Evolutionary conservation across 345 rosid species (phyloP), one percentile per base, ranked within the genome.

Genomic region (Streptanthus diversifolius): DNA sequence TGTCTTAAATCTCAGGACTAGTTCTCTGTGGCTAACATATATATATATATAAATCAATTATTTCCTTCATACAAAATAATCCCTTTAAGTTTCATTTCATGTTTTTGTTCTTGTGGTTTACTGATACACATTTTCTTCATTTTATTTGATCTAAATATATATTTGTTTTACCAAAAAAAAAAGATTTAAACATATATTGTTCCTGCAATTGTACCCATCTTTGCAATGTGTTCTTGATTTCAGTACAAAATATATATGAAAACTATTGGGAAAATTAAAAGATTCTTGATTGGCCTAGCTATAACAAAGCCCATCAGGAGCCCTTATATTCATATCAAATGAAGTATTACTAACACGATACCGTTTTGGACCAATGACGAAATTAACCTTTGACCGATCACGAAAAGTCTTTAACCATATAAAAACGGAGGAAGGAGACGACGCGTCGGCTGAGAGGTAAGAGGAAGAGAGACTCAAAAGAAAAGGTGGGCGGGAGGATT

Each of bases 401-500:
- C 5, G 18, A 66, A 53, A 63, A 52, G 47, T 54, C 71, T 17
- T 51, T 1, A 24, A 64, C 58, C 45, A 3, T 71, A 64, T 57
- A 57, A 57, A 71, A 24, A 8, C 0, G 51, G 49, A 57, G 44
- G 19, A 62, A 70, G 19, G 30, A 44, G 54, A 19, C 5, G 76
- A 22, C 57, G 76, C 72, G 68, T 47, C 63, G 67, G 72, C 72
- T 65, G 76, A 77, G 76, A 71, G 49, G 76, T 63, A 41, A 65
- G 80, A 70, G 76, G 76, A 70, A 70, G 70, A 76, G 36, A 32
- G 70, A 74, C 72, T n/a, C n/a, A n/a, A n/a, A n/a, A n/a, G n/a
- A n/a, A 19, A 48, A 47, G 49, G 21, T 5, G 49, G 48, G 19
- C 19, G 52, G 24, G 25, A n/a, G n/a, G n/a, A n/a, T n/a, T n/a